Base-by-base conservation (phyloP, 2,329 filamentous ascomycete genomes). In the Neofusicoccum laricinum region DNA sequence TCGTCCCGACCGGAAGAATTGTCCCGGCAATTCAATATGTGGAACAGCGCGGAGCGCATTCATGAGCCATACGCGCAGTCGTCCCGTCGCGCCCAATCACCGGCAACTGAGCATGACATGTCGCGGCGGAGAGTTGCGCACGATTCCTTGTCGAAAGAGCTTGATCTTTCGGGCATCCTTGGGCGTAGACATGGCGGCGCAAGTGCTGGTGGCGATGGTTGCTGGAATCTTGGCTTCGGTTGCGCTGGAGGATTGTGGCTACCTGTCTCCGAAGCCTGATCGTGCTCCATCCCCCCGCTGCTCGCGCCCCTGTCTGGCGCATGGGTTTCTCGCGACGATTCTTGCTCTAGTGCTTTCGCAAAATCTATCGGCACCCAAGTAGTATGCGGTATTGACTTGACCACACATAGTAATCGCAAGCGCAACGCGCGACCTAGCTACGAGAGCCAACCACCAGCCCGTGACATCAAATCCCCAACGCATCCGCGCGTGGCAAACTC, bases 361-460 rank as follows among this genome's bases (percentile, higher is more conserved):
- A 30, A 10, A 15, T 34, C 40, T 17, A 17, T 46, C 14, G 17
- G 15, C 15, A 11, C 14, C 30, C 21, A 10, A 10, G 36, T 21
- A 46, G 17, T 32, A 15, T 21, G n/a, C n/a, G 15, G n/a, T 36
- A 19, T 59, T 59, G 55, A 59, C 55, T 19, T 38, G 25, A 12
- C 30, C 19, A 40, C 30, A 34, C 32, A 43, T 21, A 59, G 55
- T 59, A 59, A 59, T 59, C 55, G 40, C 55, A 46, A 34, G 30
- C 55, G 53, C 55, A 36, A 14, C 41, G 40, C 55, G 55, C 55
- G 30, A 59, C 30, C 32, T 46, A 59, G 41, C 55, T 59, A 46
- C 55, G 55, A 45, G 25, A 45, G 34, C 53, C 53, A 45, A 40
- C 34, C 53, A 45, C 53, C 19, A 34, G 55, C 30, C 21, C 40